Evolutionary conservation across 106 monocot genomes (phyloP).

Genomic region (Amphibolis antarctica): DNA sequence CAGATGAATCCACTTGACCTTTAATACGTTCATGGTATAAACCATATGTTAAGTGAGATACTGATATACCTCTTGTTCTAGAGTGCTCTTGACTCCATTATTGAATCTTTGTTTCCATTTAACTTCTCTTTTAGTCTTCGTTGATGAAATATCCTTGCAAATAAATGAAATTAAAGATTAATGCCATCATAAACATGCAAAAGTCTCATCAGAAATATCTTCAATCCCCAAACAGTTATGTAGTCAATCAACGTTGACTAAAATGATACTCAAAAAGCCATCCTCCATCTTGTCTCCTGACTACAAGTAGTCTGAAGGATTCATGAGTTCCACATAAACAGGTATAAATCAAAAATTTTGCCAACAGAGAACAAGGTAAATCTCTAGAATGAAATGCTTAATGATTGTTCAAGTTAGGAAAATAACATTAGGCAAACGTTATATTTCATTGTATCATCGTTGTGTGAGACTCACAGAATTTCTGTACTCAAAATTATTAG

Average conservation of each 20-base stretch:
- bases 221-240: background rate
- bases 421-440: too few species aligned
- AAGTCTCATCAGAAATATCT: background rate
- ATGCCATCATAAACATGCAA: background rate
- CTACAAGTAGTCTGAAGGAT: too few species aligned
- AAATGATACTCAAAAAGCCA: too few species aligned
- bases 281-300: too few species aligned
- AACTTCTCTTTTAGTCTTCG: conserved; percentile 6
- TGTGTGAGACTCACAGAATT: conserved; percentile 29
- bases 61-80: conserved; percentile 72
- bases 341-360: too few species aligned
- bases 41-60: conserved; percentile 2
- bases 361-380: too few species aligned
- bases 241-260: too few species aligned
- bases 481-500: conserved; percentile 18
- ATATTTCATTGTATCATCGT: background rate
- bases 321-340: too few species aligned
- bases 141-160: conserved; percentile 30
- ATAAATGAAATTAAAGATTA: background rate
- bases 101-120: conserved; percentile 13
- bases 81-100: conserved; percentile 29
- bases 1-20: background rate
- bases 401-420: too few species aligned
- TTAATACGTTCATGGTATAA: background rate
- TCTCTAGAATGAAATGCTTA: too few species aligned